Conservation (phyloP, 352 stramenopile species). For the Globisporangium ultimum region DNA sequence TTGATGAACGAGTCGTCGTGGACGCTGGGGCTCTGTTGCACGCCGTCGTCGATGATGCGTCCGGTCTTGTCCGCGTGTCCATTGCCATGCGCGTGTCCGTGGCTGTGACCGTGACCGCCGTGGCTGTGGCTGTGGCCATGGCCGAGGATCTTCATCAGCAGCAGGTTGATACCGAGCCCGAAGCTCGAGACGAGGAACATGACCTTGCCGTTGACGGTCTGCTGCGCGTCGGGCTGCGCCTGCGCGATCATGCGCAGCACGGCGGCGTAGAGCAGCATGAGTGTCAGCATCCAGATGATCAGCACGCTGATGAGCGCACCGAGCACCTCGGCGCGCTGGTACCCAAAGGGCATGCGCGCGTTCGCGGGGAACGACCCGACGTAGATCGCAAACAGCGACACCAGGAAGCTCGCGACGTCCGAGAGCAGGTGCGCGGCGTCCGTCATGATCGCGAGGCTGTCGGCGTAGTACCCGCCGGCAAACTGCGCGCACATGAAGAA, state of each 20-base stretch:
- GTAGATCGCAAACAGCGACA: constrained; percentile 84
- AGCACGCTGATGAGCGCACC: constrained; percentile 94
- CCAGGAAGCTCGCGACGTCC: constrained; percentile 74
- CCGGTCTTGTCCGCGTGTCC: constrained; percentile 21
- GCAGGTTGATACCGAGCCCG: constrained; percentile 94
- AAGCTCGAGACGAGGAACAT: constrained; percentile 95
- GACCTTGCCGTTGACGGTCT: constrained; percentile 89
- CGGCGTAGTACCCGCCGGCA: constrained; percentile 90
- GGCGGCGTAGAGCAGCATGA: constrained; percentile 90
- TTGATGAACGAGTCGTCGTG: constrained; percentile 48
- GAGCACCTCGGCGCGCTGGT: constrained; percentile 95
- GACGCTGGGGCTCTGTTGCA: constrained; percentile 44
- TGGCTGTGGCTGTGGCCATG: constrained; percentile 65
- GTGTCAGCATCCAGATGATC: constrained; percentile 93
- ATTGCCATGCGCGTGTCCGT: constrained; percentile 23
- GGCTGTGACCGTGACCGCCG: constrained; percentile 53
- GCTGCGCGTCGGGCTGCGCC: constrained; percentile 28
- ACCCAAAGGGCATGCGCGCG: constrained; percentile 91
- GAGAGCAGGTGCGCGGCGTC: constrained; percentile 80
- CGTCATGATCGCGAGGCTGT: constrained; percentile 95
- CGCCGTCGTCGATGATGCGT: constrained; percentile 12
- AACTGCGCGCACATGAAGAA: constrained; percentile 97
- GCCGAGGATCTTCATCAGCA: constrained; percentile 91
- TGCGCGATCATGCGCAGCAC: constrained; percentile 76
- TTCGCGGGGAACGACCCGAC: constrained; percentile 51